phyloP scores from a whole-genome alignment of 1,284 basidiomycete genomes.

The Naganishia sp. region DNA sequence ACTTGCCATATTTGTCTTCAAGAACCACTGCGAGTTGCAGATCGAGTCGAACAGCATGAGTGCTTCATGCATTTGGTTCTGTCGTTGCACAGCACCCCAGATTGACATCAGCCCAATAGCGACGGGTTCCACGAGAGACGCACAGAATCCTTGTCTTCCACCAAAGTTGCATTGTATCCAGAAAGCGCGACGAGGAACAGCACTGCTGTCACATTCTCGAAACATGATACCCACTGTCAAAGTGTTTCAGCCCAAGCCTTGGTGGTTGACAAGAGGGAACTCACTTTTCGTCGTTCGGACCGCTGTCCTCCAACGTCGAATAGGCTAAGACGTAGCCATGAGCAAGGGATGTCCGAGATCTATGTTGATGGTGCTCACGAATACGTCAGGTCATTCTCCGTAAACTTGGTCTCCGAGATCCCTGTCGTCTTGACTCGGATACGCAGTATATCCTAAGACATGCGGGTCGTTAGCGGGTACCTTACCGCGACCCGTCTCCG shows the following conservation, averaged over 20 bases:
- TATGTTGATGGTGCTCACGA: conserved; percentile 27
- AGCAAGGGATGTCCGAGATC: neutral
- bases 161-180: conserved; percentile 92
- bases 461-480: neutral
- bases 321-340: conserved; percentile 58
- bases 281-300: conserved; percentile 83
- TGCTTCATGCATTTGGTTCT: conserved; percentile 96
- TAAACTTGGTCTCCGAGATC: conserved; percentile 89
- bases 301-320: conserved; percentile 96
- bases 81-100: conserved; percentile 10
- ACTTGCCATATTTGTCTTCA: conserved; percentile 80
- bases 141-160: conserved; percentile 89
- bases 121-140: conserved; percentile 42
- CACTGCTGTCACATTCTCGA: conserved; percentile 93
- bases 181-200: conserved; percentile 89
- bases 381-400: conserved; percentile 49
- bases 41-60: conserved; percentile 95
- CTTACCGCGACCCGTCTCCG: neutral
- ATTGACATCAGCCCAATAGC: neutral
- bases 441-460: conserved; percentile 69
- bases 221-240: conserved; percentile 58
- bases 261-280: neutral
- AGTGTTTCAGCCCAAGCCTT: no score
- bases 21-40: conserved; percentile 90
- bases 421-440: conserved; percentile 85